Base-by-base conservation (phyloP, 1,284 basidiomycete genomes). In the Heliocybe sulcata region DNA sequence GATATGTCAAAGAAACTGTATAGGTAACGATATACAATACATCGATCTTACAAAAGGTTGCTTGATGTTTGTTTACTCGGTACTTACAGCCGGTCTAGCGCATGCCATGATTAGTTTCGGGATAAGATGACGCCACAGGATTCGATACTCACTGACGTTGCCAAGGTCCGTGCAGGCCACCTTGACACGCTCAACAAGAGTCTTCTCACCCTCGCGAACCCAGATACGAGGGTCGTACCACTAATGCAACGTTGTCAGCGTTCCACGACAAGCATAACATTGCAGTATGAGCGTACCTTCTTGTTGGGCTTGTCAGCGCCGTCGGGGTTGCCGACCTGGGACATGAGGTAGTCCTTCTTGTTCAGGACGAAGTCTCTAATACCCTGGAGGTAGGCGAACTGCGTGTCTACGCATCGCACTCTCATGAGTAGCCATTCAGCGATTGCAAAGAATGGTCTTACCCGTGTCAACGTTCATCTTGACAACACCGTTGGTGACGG, bases 161-260 rank as follows among this genome's bases (percentile, higher is more conserved):
- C 90, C 90, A 60, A 99, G 82, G 74, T 99, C 95, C 48, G 73
- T 63, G 74, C 93, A 95, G 35, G 97, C 95, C 72, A 92, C 88
- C 76, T 93, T 91, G 75, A 96, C 92, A 67, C 97, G 92, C 60
- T 73, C 82, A 53, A 72, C 56, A 65, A 99, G 85, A 23, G 94
- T 98, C 85, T 97, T 95, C 79, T 99, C 97, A 62, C 95, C 95
- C 77, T 98, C 94, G 66, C 96, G 90, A 50, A 98, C 91, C 95
- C 95, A 98, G 60, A 96, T 90, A 80, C 95, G 92, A 56, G 92
- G 92, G 72, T 95, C 93, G 74, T 94, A 95, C 77, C 72, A 88
- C 87, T 90, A 60, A 20, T 8, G 22, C 55, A 53, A 45, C 42
- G 58, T n/a, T 35, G 26, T 49, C 53, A 19, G 0, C 14, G 23